Evolutionary conservation across 352 stramenopile genomes (phyloP).

Genomic region (Globisporangium ultimum): DNA sequence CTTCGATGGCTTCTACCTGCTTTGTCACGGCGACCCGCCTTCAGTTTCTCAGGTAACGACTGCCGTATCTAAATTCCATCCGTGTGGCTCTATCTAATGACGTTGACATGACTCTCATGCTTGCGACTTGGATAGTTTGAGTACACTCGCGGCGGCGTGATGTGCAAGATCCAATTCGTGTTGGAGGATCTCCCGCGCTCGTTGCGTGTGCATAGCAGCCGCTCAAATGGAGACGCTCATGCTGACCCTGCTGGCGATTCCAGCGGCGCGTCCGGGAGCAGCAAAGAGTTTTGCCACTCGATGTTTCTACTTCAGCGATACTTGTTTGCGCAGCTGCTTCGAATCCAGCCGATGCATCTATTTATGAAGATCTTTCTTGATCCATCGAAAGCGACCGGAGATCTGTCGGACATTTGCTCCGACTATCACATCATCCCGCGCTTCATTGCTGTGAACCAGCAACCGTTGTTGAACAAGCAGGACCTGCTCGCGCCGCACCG

Average conservation of each 20-base stretch:
- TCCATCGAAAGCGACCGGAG: slow-evolving; percentile 43
- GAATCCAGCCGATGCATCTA: slow-evolving; percentile 69
- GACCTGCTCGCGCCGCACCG: slow-evolving; percentile 67
- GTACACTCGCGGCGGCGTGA: slow-evolving; percentile 72
- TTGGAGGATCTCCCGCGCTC: slow-evolving; percentile 35
- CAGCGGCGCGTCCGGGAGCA: slow-evolving; percentile 18
- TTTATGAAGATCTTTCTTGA: slow-evolving; percentile 66
- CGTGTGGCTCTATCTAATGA: too few species aligned
- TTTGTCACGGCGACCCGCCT: slow-evolving; percentile 58
- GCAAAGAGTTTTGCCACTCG: slow-evolving; percentile 41
- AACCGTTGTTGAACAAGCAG: slow-evolving; percentile 54
- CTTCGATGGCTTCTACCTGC: slow-evolving; percentile 85
- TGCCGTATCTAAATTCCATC: not conserved
- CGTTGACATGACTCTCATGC: not conserved
- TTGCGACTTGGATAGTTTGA: slow-evolving; percentile 54
- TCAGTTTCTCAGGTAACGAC: slow-evolving; percentile 51
- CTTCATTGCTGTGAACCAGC: slow-evolving; percentile 71
- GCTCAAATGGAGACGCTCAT: slow-evolving; percentile 6
- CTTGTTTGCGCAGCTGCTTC: slow-evolving; percentile 69
- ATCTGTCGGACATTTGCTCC: slow-evolving; percentile 53
- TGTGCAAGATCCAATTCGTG: slow-evolving; percentile 75
- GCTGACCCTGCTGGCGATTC: slow-evolving; percentile 3
- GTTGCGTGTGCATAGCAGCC: not conserved
- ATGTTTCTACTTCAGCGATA: slow-evolving; percentile 73
- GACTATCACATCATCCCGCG: slow-evolving; percentile 82